A percentile compares a stretch with the other conserved stretches of the same genome.
phyloP scores from a whole-genome alignment of 1,284 basidiomycete species.

The Cystobasidium pallidum region DNA sequence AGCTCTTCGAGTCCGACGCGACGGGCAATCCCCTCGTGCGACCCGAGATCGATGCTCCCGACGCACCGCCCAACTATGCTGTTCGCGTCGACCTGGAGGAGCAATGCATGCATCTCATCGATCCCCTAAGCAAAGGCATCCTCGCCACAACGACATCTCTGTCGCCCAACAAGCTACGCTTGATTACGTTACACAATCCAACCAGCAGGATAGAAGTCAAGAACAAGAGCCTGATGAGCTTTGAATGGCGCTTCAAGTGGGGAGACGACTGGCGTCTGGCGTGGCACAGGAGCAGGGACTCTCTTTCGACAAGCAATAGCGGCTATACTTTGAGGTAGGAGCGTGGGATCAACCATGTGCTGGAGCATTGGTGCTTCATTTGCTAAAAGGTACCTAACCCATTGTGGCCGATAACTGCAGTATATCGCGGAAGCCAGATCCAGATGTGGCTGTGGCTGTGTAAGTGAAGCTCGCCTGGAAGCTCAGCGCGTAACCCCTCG shows the following conservation, averaged over 20 bases:
- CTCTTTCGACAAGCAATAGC: constrained; percentile 27
- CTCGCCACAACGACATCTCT: constrained; percentile 16
- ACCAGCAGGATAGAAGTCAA: constrained; percentile 27
- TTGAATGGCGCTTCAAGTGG: constrained; percentile 35
- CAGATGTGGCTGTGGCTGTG: constrained; percentile 29
- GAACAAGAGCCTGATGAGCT: constrained; percentile 38
- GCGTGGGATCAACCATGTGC: background rate
- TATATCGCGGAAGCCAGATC: constrained; percentile 34
- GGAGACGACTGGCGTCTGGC: constrained; percentile 25
- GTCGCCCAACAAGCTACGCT: constrained; percentile 37
- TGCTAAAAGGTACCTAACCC: background rate
- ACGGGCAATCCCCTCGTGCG: constrained; percentile 23
- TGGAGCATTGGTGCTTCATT: background rate
- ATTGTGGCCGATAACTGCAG: background rate
- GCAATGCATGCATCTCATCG: constrained; percentile 29
- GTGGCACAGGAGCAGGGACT: constrained; percentile 33
- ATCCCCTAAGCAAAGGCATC: constrained; percentile 13
- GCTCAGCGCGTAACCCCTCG: no score
- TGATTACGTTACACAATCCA: constrained; percentile 34
- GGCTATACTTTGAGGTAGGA: constrained; percentile 33
- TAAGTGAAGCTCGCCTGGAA: background rate
- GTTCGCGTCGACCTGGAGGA: constrained; percentile 17
- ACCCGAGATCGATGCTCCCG: constrained; percentile 41
- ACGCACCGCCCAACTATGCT: constrained; percentile 27
- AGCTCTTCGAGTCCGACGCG: constrained; percentile 24